Evolutionary conservation across 2,329 filamentous ascomycete species (phyloP), one percentile per base, ranked within the genome.

Genomic region (Intubia oerlemansii): DNA sequence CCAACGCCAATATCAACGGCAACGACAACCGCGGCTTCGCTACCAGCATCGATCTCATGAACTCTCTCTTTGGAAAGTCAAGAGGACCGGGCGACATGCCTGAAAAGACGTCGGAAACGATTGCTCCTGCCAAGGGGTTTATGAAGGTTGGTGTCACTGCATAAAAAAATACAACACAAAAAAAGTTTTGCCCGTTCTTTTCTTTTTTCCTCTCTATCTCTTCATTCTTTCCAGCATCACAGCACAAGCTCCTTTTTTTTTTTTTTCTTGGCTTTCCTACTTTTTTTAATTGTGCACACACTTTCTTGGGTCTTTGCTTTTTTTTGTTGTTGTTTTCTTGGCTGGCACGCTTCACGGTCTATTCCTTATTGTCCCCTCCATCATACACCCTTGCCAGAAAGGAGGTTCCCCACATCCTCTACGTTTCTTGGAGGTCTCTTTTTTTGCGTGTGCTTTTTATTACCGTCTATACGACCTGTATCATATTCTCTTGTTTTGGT

Each of bases 31-130:
- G 67, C 38, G 73, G 75, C 1, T 85, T 92, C 49, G 66, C 71
- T 13, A 92, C 77, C 13, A 84, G 78, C 44, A 91, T 95, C 52
- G 88, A 93, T 55, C 57, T 93, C 47, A 93, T 92, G 81, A 85
- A 91, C 47, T 91, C 81, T 27, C 57, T 93, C 32, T 93, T 90
- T 51, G 76, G 78, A 47, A 67, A 75, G 50, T 62, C 70, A 37
- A 69, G 66, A n/a, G 54, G 60, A 58, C 30, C 60, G 60, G 37
- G 51, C 54, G 30, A 57, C 64, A 21, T 21, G 27, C 8, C 17
- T 13, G 28, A 10, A 42, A 64, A 59, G 14, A 32, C 25, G n/a
- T 23, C 59, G 31, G 60, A 62, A 42, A 57, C 55, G 37, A 51
- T 57, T 20, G 44, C 56, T 39, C 49, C 59, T 34, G 54, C 57